Conservation (phyloP, 2,329 filamentous ascomycete species). For the Colletotrichum camelliae region DNA sequence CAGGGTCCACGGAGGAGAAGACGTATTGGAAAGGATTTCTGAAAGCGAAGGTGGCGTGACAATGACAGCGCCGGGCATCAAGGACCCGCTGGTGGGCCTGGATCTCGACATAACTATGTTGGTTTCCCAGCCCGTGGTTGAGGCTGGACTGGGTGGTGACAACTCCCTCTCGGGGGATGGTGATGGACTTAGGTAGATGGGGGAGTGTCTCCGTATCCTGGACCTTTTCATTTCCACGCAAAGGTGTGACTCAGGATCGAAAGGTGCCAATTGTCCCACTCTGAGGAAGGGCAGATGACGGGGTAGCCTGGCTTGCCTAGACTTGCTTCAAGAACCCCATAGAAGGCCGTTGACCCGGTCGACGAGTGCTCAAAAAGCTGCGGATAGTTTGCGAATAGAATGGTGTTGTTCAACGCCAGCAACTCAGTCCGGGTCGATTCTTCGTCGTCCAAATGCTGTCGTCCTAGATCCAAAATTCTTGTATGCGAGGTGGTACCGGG, state of each 20-base stretch:
- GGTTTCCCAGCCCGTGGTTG: conserved; percentile 48
- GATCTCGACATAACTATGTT: conserved; percentile 52
- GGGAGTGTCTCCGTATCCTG: conserved; percentile 49
- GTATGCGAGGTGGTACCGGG: background rate
- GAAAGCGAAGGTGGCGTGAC: conserved; percentile 70
- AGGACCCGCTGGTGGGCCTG: conserved; percentile 53
- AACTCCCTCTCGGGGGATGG: conserved; percentile 44
- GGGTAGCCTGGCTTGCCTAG: background rate
- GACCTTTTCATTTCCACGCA: conserved; percentile 49
- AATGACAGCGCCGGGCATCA: conserved; percentile 46
- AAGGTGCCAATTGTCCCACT: background rate
- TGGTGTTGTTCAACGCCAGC: background rate
- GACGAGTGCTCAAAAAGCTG: background rate
- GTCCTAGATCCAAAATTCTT: background rate
- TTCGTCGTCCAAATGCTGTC: background rate
- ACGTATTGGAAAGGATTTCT: conserved; percentile 87
- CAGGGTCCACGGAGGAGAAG: conserved; percentile 87
- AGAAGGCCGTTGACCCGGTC: background rate
- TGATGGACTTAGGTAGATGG: conserved; percentile 46
- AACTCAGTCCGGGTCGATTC: background rate
- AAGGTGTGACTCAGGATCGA: background rate
- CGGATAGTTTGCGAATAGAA: background rate
- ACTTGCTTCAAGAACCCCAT: background rate
- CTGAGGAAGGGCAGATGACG: background rate
- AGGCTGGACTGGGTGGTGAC: conserved; percentile 46